These are phyloP conservation scores for Candida sphagnicola DNA, from an alignment of 805 yeast genomes.

Conservation along the genomic window DNA sequence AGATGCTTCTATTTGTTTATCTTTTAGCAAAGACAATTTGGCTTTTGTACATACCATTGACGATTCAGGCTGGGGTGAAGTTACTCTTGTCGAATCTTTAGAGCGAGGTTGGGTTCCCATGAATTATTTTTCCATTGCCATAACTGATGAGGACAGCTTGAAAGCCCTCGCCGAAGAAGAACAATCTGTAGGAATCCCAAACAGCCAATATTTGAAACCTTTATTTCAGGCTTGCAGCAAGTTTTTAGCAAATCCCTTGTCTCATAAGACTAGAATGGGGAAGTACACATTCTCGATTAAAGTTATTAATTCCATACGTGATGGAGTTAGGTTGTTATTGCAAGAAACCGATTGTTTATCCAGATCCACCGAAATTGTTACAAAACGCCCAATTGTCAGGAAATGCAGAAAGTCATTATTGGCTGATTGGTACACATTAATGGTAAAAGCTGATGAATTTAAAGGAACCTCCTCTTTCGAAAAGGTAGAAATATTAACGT, in stretches of 20 bases:
- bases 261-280: constrained; percentile 36
- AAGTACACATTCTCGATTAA: constrained; percentile 52
- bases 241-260: constrained; percentile 61
- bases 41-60: constrained; percentile 78
- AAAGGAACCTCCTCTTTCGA: constrained; percentile 56
- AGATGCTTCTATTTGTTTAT: constrained; percentile 69
- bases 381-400: constrained; percentile 56
- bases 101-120: constrained; percentile 84
- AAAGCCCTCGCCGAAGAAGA: constrained; percentile 19
- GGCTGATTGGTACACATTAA: constrained; percentile 77
- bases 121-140: constrained; percentile 61
- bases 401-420: constrained; percentile 63
- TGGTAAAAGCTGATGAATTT: constrained; percentile 72
- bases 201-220: constrained; percentile 49
- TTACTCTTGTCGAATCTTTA: constrained; percentile 58
- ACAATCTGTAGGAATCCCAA: constrained; percentile 28
- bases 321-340: constrained; percentile 63
- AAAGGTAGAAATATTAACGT: constrained; percentile 58
- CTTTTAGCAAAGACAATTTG: constrained; percentile 64
- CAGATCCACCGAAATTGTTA: constrained; percentile 66
- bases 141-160: constrained; percentile 27
- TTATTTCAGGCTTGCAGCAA: constrained; percentile 62
- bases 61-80: constrained; percentile 87
- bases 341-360: constrained; percentile 73
- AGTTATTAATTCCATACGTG: constrained; percentile 62